Base-by-base conservation (phyloP, 495 filamentous ascomycete genomes). In the Chaetomidium leptoderma region DNA sequence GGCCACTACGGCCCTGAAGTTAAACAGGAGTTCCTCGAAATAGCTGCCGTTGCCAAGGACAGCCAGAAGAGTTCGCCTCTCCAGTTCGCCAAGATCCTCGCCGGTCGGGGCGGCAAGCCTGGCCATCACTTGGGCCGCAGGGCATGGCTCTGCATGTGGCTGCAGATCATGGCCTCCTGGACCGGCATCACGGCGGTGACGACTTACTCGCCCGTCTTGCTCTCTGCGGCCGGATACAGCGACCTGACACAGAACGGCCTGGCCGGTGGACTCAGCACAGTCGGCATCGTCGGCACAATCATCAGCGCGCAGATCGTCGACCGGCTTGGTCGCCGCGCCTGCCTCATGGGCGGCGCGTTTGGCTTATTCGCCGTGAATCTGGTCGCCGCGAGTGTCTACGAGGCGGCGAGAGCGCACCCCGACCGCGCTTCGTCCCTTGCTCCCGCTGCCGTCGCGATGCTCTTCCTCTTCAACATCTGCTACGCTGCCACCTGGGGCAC, bases 81-180 rank as follows among this genome's bases (percentile, higher is more conserved):
- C 14, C 46, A 49, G 19, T 49, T 49, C 30, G 46, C 30, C 30
- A 49, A 49, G 46, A 49, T 49, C 46, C 46, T 49, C 29, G 46
- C 46, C 30, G 46, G 46, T 17, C 46, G 26, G 6, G 29, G 45
- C 26, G 46, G 49, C 30, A 58, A 53, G 48, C 56, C 37, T 36
- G 57, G 57, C 40, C 19, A 29, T 32, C 57, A 59, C 26, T 30
- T 59, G 30, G 57, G 57, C 37, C 57, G 57, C 40, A 44, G 57
- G 49, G 57, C 57, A 45, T 59, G 57, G 57, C 51, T 59, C 29
- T 59, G 57, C 30, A 77, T 89, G 42, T 89, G 84, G 85, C 69
- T 88, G 10, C 83, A 88, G 70, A 86, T 89, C 43, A 80, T 89
- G 70, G 84, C 87, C 61, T 84, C 87, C 64, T 89, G 85, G 85